Percentiles rank a stretch among this genome's conserved stretches.
These are phyloP conservation scores for Erodium moschatum DNA, from an alignment of 441 rosid genomes.

Conservation along the genomic window DNA sequence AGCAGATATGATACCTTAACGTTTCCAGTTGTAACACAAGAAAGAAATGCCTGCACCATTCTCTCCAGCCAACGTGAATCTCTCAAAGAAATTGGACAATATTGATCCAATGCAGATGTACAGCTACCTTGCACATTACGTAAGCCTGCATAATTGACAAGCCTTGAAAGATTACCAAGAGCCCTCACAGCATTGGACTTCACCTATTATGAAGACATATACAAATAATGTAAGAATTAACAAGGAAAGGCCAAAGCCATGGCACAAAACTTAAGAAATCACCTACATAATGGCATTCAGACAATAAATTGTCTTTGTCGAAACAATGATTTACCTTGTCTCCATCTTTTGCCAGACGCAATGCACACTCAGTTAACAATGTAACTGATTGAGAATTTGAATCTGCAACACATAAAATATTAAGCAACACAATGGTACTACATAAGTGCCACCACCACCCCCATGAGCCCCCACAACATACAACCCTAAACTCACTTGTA, in stretches of 20 bases:
- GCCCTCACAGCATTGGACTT: slow-evolving; percentile 96
- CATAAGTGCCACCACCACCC: slow-evolving; percentile 14
- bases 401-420: slow-evolving; percentile 23
- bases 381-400: slow-evolving; percentile 32
- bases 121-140: slow-evolving; percentile 14
- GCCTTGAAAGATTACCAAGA: slow-evolving; percentile 80
- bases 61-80: slow-evolving; percentile 50
- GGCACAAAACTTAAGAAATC: background rate
- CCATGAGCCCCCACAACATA: slow-evolving; percentile 8
- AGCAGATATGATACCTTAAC: slow-evolving; percentile 57
- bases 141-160: slow-evolving; percentile 34
- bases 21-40: slow-evolving; percentile 86
- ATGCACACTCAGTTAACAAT: slow-evolving; percentile 56
- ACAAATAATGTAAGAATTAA: background rate
- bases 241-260: background rate
- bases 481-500: slow-evolving; percentile 24
- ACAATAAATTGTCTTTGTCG: too few species aligned
- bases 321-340: slow-evolving; percentile 60
- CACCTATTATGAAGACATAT: slow-evolving; percentile 34
- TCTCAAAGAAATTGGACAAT: slow-evolving; percentile 27
- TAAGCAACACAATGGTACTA: slow-evolving; percentile 11
- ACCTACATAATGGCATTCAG: too few species aligned
- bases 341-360: slow-evolving; percentile 69
- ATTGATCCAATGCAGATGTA: slow-evolving; percentile 21
- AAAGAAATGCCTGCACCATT: slow-evolving; percentile 85